A percentile compares a stretch with the other conserved stretches of the same genome.
Evolutionary conservation across 108 stramenopile species (phyloP).

Genomic region (Skeletonema tropicum): DNA sequence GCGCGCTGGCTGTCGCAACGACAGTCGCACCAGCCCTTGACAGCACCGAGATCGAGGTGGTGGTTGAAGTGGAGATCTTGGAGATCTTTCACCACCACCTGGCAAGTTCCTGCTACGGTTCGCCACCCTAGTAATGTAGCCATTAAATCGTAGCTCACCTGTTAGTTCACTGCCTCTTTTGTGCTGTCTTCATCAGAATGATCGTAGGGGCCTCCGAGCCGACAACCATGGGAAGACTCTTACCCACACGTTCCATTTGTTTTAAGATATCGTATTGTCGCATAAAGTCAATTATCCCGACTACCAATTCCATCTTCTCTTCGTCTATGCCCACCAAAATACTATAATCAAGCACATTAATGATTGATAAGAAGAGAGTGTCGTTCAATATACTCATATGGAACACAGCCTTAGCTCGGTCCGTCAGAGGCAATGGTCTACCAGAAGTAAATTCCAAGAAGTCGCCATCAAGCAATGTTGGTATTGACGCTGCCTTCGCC

Average conservation of each 20-base stretch:
- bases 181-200: too few relatives aligned
- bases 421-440: constrained; percentile 92
- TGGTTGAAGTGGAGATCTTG: too few relatives aligned
- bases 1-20: too few relatives aligned
- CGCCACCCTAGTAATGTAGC: too few relatives aligned
- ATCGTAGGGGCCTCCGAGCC: constrained; percentile 97
- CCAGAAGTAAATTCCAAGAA: constrained; percentile 94
- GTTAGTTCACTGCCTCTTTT: too few relatives aligned
- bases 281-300: constrained; percentile 99
- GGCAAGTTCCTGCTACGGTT: too few relatives aligned
- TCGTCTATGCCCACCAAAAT: constrained; percentile 97
- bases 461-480: constrained; percentile 93
- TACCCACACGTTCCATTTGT: constrained; percentile 96
- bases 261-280: constrained; percentile 98
- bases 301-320: constrained; percentile 90
- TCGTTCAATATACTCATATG: constrained; percentile 96
- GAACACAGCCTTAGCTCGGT: constrained; percentile 92
- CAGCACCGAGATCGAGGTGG: too few relatives aligned
- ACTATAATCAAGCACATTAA: constrained; percentile 97
- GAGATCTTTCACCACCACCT: too few relatives aligned
- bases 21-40: too few relatives aligned
- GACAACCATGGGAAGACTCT: constrained; percentile 95
- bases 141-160: too few relatives aligned
- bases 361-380: constrained; percentile 93
- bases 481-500: constrained; percentile 29